phyloP scores from a whole-genome alignment of 2,329 filamentous ascomycete species.

The Colletotrichum liriopes region DNA sequence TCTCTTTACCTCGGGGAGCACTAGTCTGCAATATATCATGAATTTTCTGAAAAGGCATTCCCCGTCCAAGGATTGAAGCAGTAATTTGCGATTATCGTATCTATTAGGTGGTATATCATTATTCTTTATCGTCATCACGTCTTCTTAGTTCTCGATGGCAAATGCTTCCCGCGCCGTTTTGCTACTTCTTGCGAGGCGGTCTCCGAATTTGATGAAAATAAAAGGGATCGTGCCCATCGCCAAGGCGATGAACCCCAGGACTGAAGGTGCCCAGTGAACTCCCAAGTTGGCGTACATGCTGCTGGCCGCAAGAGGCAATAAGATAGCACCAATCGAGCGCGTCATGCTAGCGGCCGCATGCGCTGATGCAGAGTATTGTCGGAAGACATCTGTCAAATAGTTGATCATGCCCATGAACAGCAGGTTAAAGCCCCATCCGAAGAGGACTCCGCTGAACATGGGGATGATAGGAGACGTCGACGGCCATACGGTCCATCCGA shows the following conservation, averaged over 20 bases:
- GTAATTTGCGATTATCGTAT: neutral
- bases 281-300: constrained; percentile 53
- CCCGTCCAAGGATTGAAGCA: neutral
- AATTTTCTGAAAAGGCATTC: neutral
- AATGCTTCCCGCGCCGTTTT: constrained; percentile 34
- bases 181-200: constrained; percentile 49
- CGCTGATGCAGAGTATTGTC: constrained; percentile 53
- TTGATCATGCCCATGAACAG: constrained; percentile 56
- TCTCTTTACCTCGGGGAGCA: neutral
- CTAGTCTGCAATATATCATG: neutral
- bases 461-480: constrained; percentile 53
- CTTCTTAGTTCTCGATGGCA: neutral
- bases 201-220: constrained; percentile 51
- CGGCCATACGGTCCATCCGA: constrained; percentile 70
- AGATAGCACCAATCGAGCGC: constrained; percentile 52
- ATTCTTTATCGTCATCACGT: neutral
- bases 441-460: constrained; percentile 61
- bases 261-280: constrained; percentile 54
- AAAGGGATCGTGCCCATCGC: constrained; percentile 53
- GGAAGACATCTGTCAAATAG: constrained; percentile 54
- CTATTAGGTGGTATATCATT: neutral
- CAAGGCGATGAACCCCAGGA: constrained; percentile 51
- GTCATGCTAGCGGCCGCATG: constrained; percentile 53
- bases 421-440: constrained; percentile 54
- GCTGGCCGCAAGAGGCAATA: constrained; percentile 52